Base-by-base conservation (phyloP, 495 filamentous ascomycete genomes). In the Hamigera avellanea region DNA sequence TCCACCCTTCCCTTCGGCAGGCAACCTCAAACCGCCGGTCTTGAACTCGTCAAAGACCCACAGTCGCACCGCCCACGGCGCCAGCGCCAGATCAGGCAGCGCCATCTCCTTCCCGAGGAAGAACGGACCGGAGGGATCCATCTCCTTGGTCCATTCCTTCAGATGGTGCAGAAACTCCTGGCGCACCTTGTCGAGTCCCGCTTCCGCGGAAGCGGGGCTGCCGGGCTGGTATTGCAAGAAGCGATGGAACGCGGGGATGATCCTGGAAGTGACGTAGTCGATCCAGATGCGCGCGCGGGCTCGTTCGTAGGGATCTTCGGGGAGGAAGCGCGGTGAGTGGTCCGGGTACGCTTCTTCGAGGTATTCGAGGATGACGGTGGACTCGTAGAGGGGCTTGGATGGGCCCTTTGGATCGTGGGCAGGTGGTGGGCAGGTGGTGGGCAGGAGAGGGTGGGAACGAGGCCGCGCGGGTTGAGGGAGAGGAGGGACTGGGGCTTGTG, bases 381-480 rank as follows among this genome's bases (percentile, higher is more conserved):
- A 78, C 49, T 85, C 75, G 46, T 81, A 85, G 10, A 83, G 58
- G 7, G 76, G 72, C 44, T 70, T 73, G 36, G 55, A 46, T n/a
- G 13, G 34, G 32, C 59, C 21, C 5, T 9, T 23, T 9, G 9
- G 5, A 23, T 23, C 21, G 21, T 4, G 4, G 21, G 21, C 4
- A 23, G 49, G 45, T 59, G 45, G 21, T 4, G 4, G 21, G 21
- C 4, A 23, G 49, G 45, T 59, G 45, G 35, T 9, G 49, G 53
- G 7, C 40, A 65, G 10, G 61, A 51, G 49, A 95, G 67, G 14
- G 81, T 83, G 6, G 89, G 89, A 13, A 95, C 83, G 13, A 93
- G 65, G 0, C 89, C 88, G 35, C 84, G 69, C 12, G 87, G 86
- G 45, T 93, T 93, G 35, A 94, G 75, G 28, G 86, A 83, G 19